phyloP scores from a whole-genome alignment of 2,329 filamentous ascomycete genomes.

The Apiospora pterosperma region DNA sequence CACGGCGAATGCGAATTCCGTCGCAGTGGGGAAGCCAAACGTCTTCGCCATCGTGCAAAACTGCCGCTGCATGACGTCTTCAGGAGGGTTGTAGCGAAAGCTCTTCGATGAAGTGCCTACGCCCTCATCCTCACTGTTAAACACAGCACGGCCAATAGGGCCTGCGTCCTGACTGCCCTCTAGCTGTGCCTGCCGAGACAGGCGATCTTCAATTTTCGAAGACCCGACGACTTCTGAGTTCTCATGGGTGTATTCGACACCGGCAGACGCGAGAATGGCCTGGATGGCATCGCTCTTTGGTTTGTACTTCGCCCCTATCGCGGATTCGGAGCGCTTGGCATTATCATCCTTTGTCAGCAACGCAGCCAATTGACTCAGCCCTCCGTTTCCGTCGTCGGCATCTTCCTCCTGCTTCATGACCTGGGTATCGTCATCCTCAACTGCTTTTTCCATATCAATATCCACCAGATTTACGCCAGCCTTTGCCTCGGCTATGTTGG shows the following conservation, averaged over 20 bases:
- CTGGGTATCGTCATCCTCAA: slow-evolving; percentile 43
- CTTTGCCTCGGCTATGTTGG: slow-evolving; percentile 90
- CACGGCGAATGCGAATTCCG: slow-evolving; percentile 85
- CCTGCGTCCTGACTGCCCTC: slow-evolving; percentile 42
- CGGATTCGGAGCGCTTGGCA: slow-evolving; percentile 32
- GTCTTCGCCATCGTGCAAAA: slow-evolving; percentile 86
- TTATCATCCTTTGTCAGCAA: slow-evolving; percentile 48
- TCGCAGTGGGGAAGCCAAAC: slow-evolving; percentile 72
- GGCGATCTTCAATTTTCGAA: slow-evolving; percentile 82
- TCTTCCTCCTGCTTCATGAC: slow-evolving; percentile 43
- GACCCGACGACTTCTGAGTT: slow-evolving; percentile 94
- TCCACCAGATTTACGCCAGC: slow-evolving; percentile 79
- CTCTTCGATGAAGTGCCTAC: slow-evolving; percentile 22
- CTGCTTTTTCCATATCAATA: slow-evolving; percentile 64
- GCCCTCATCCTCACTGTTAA: slow-evolving; percentile 38
- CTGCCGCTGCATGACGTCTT: slow-evolving; percentile 71
- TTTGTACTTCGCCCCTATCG: slow-evolving; percentile 31
- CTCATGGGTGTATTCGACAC: slow-evolving; percentile 93
- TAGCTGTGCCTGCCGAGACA: slow-evolving; percentile 73
- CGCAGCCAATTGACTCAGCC: slow-evolving; percentile 69
- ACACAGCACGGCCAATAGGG: slow-evolving; percentile 54
- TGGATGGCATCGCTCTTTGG: slow-evolving; percentile 71
- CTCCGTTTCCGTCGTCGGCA: slow-evolving; percentile 58
- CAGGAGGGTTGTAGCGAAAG: slow-evolving; percentile 67
- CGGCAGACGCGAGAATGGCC: slow-evolving; percentile 82